Evolutionary conservation across 768 basidiomycete genomes (phyloP), one percentile per base, ranked within the genome.

Genomic region (Auriscalpium orientale): DNA sequence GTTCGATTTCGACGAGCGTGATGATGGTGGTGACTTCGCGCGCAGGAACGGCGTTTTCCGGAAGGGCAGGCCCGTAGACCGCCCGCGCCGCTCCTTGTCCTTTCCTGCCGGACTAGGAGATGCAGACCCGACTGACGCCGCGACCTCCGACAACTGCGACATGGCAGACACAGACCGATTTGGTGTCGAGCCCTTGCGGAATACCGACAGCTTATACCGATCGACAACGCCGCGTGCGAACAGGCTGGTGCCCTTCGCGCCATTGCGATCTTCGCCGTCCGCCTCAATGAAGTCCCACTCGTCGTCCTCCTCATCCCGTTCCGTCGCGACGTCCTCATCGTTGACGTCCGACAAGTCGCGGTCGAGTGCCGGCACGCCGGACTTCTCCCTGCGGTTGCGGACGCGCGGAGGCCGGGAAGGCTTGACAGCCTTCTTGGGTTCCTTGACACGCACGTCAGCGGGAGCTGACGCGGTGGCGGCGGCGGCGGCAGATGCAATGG

Each of bases 151-250:
- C 18, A 75, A 75, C 33, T 77, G 76, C 37, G 85, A 87, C 60
- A 79, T 68, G 22, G 80, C 82, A 18, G 87, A 86, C 58, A 78
- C 72, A 8, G 72, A 63, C 12, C 78, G 74, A 49, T 78, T 73
- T 5, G 87, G 83, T 11, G 84, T 87, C 13, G 85, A 83, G n/a
- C 79, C 77, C 67, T 91, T 92, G 54, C 90, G 80, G 79, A 92
- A 92, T 20, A 92, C 90, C 15, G 88, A 84, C 53, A 95, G 74
- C 56, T 82, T 78, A 67, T 95, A 95, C 53, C 87, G 79, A 67
- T 95, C 92, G 51, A 93, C 90, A 49, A 94, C 89, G 6, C 92
- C 92, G n/a, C 91, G 83, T 45, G 92, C 87, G 66, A 93, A 94
- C 40, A 94, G 77, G 65, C 86, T 93, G 18, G 83, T 81, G 8